Percentiles rank a stretch among this genome's conserved stretches.
These are phyloP conservation scores for Viola pubescens DNA, from an alignment of 441 rosid genomes.

Conservation along the genomic window DNA sequence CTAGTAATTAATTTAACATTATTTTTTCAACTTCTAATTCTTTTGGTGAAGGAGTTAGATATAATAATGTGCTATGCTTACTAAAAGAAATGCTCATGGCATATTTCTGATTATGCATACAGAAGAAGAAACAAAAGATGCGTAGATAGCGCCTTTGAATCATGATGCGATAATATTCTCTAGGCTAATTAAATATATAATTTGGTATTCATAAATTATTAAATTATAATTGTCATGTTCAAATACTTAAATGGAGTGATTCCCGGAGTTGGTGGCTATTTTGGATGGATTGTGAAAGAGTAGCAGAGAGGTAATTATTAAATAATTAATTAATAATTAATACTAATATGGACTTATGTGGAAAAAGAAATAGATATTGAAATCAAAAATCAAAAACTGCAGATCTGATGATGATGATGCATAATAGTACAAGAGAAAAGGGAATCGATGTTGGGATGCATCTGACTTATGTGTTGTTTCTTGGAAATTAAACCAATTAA, in stretches of 20 bases:
- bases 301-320: slow-evolving; percentile 9
- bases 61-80: neutral
- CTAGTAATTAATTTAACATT: too few relatives aligned
- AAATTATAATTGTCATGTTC: neutral
- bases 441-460: slow-evolving; percentile 62
- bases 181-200: slow-evolving; percentile 18
- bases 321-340: slow-evolving; percentile 36
- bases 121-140: slow-evolving; percentile 33
- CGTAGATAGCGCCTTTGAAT: slow-evolving; percentile 24
- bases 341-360: slow-evolving; percentile 39
- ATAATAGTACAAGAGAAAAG: slow-evolving; percentile 48
- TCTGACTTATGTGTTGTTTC: slow-evolving; percentile 37
- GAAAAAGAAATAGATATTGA: slow-evolving; percentile 8
- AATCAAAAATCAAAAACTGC: slow-evolving; percentile 5
- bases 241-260: slow-evolving; percentile 43
- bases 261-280: slow-evolving; percentile 53
- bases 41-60: slow-evolving; percentile 10
- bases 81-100: too few relatives aligned
- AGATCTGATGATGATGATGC: slow-evolving; percentile 24
- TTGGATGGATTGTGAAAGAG: slow-evolving; percentile 48
- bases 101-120: slow-evolving; percentile 10
- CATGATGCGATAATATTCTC: slow-evolving; percentile 44
- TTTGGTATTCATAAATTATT: neutral
- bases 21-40: slow-evolving; percentile 7
- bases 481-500: slow-evolving; percentile 7